A percentile compares a stretch with the other conserved stretches of the same genome.
phyloP scores from a whole-genome alignment of 495 filamentous ascomycete genomes.

The Trichoderma erinaceum region DNA sequence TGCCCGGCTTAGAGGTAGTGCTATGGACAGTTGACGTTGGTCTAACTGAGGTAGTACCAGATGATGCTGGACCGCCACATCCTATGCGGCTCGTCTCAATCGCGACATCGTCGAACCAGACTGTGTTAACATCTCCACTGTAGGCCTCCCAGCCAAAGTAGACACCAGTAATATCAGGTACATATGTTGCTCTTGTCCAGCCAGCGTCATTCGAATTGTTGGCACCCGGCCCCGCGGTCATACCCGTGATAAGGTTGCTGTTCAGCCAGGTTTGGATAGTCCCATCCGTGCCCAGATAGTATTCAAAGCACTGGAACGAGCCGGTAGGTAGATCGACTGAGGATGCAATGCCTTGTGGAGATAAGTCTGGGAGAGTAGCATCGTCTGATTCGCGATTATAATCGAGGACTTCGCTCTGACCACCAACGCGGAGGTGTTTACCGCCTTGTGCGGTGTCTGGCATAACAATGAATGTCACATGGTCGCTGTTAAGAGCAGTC shows the following conservation, averaged over 20 bases:
- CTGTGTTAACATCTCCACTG: slow-evolving; percentile 50
- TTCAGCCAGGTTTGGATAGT: slow-evolving; percentile 54
- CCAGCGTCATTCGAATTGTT: slow-evolving; percentile 45
- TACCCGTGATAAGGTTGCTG: slow-evolving; percentile 40
- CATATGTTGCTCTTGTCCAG: slow-evolving; percentile 41
- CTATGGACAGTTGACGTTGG: background rate
- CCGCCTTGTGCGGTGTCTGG: slow-evolving; percentile 47
- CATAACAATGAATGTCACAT: slow-evolving; percentile 58
- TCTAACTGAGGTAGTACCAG: background rate
- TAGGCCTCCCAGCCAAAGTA: slow-evolving; percentile 59
- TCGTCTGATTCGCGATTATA: slow-evolving; percentile 57
- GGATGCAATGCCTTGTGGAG: slow-evolving; percentile 48
- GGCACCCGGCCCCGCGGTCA: slow-evolving; percentile 38
- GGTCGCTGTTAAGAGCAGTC: slow-evolving; percentile 45
- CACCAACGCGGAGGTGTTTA: slow-evolving; percentile 52
- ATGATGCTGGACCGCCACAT: slow-evolving; percentile 25
- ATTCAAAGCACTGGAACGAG: slow-evolving; percentile 52
- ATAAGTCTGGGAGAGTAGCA: slow-evolving; percentile 53
- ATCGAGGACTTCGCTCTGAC: slow-evolving; percentile 52
- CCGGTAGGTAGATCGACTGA: slow-evolving; percentile 43
- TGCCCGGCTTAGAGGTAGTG: background rate
- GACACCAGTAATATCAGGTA: slow-evolving; percentile 45
- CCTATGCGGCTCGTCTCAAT: slow-evolving; percentile 42
- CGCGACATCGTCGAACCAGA: slow-evolving; percentile 52
- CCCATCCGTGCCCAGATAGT: slow-evolving; percentile 49